Percentiles rank a stretch among this genome's conserved stretches.
These are phyloP conservation scores for Solanum stenotomum DNA, from an alignment of 257 asterid species.

Conservation along the genomic window DNA sequence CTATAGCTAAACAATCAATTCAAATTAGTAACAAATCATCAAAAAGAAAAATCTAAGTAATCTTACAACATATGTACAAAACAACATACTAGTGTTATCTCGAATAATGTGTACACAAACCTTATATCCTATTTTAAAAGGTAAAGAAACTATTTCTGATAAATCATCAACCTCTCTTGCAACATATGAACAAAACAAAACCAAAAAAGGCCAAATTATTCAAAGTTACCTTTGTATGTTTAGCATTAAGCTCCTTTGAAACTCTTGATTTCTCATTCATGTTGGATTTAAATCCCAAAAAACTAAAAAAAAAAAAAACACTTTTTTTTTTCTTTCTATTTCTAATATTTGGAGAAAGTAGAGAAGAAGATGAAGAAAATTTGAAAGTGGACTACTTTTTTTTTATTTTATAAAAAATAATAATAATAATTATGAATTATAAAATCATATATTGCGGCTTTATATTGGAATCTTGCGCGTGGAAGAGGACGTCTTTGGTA, in stretches of 20 bases:
- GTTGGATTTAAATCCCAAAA: not conserved
- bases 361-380: not conserved
- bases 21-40: not conserved
- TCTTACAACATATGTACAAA: not conserved
- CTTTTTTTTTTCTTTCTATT: not conserved
- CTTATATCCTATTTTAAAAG: not conserved
- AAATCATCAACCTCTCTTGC: not conserved
- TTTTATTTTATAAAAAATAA: not conserved
- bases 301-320: not conserved
- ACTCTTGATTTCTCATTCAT: conserved; percentile 32
- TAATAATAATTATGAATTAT: not conserved
- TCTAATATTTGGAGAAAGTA: not conserved
- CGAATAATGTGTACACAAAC: not conserved
- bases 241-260: conserved; percentile 31
- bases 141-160: too few relatives aligned
- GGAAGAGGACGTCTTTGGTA: not conserved
- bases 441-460: not conserved
- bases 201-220: not conserved
- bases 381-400: not conserved
- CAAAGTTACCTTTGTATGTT: conserved; percentile 22
- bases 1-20: not conserved
- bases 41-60: not conserved
- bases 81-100: not conserved
- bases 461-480: conserved; percentile 2
- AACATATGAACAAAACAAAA: not conserved